Evolutionary conservation across 139 green algal species (phyloP).

Genomic region (Parachlorella kessleri): DNA sequence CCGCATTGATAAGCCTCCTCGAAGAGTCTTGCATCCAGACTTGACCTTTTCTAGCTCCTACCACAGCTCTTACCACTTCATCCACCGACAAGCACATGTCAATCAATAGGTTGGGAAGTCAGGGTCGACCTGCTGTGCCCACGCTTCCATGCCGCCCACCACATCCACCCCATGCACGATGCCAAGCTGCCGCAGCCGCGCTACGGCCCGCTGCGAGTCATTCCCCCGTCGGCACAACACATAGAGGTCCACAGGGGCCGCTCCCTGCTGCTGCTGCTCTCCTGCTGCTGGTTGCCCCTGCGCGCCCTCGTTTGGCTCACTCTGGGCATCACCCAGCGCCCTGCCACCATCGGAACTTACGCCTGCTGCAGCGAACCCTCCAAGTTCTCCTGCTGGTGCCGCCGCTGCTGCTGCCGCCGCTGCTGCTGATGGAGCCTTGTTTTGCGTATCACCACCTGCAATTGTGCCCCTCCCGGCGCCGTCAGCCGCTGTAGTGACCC

Average conservation of each 20-base stretch:
- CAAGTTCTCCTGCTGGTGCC: neutral
- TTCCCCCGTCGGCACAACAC: constrained; percentile 94
- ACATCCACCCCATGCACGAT: constrained; percentile 72
- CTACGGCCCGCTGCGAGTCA: constrained; percentile 87
- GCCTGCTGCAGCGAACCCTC: neutral
- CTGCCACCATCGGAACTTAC: no score
- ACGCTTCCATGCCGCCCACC: constrained; percentile 80
- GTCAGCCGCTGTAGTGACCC: no score
- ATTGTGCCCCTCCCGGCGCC: no score
- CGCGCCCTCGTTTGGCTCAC: neutral
- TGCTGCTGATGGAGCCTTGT: no score
- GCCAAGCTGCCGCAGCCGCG: constrained; percentile 61
- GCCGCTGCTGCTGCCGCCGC: no score
- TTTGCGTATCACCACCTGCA: no score
- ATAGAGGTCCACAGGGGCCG: constrained; percentile 41
- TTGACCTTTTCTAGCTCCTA: no score
- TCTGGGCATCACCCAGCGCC: neutral
- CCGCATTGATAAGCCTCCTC: no score
- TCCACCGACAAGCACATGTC: no score
- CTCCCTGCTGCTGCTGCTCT: constrained; percentile 18
- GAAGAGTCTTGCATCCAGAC: no score
- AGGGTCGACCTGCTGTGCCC: constrained; percentile 50
- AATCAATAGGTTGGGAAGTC: constrained; percentile 27
- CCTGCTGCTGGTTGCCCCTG: constrained; percentile 26
- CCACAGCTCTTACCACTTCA: no score